Base-by-base conservation (phyloP, 805 yeast species). In the Teunomyces panamensis region DNA sequence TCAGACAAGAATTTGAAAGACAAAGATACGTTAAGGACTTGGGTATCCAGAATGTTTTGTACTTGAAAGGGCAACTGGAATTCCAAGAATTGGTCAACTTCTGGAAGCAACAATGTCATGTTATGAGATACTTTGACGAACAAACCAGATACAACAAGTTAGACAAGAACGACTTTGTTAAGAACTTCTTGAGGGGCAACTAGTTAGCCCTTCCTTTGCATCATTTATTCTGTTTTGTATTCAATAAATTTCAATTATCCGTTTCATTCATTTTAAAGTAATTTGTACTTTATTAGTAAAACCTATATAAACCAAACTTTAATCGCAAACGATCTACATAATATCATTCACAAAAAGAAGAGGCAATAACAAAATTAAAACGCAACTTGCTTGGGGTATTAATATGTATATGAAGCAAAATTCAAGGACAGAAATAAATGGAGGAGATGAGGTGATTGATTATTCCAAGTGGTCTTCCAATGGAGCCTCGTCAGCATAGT, bases 31-130 rank as follows among this genome's bases (percentile, higher is more conserved):
- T 87, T 45, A 71, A 72, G 45, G 89, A 85, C 60, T 64, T 84
- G 55, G 80, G 80, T 30, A 79, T 85, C 41, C 75, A 78, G 53
- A 89, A 88, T 67, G 77, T 86, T 13, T 73, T 89, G 49, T 80
- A 81, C 56, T 82, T 87, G 71, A 86, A 87, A 72, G 96, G 92
- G 5, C 90, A 87, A 60, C 87, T 87, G 94, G 96, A 89, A 66
- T 89, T 83, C 69, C 96, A 88, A 71, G 96, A 88, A 63, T 77
- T 87, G 60, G 78, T 84, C 59, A 89, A 89, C 70, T 88, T 88
- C 74, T 88, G 96, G 96, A 89, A 88, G 67, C 96, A 89, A 74
- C 83, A 81, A 63, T 80, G 91, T 54, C 95, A 88, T 67, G 89
- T 88, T 39, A 75, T 86, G 83, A 81, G 85, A 69, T 88, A 84